Evolutionary conservation across 2,329 filamentous ascomycete genomes (phyloP), one percentile per base, ranked within the genome.

Genomic region (Dendrostoma leiphaemia): DNA sequence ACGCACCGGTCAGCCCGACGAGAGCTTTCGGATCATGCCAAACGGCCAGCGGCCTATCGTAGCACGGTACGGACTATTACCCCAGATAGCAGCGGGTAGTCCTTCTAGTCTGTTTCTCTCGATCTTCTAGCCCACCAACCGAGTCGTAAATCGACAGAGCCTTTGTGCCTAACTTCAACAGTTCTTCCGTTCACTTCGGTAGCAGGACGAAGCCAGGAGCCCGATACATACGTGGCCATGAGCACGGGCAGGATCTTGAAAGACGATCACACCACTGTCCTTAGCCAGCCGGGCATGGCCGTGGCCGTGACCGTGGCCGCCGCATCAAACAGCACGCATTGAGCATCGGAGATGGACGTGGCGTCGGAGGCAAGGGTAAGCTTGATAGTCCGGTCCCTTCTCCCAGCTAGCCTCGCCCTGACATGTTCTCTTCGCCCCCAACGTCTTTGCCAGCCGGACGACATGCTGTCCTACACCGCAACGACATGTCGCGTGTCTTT

Each of bases 321-420:
- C 31, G 31, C 10, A 32, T 32, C 31, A 26, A 23, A 24, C 44
- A 37, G 19, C 26, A 46, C 44, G 53, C 53, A 51, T 55, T 51
- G 34, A 54, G 43, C 26, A 21, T 48, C 40, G 41, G 41, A 51
- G 32, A 50, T 34, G 53, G 53, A 47, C 53, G 53, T 51, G 53
- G 53, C 53, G 53, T 46, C 32, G 34, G 26, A 40, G 26, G 41
- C 47, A 55, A 48, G 53, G 53, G 41, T 55, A 45, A 47, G 53
- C 53, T 45, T 55, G 51, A 53, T 26, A 41, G 4, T 19, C 34
- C 50, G 43, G 9, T 13, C 45, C 29, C n/a, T n/a, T 6, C 12
- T 19, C 12, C 23, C 51, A 24, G 21, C 44, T 53, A n/a, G n/a
- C 38, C 31, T 29, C 17, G 17, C 19, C 31, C 38, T 38, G 19